Conservation (phyloP, 208 protist species). For the Trypanosoma lewisi region DNA sequence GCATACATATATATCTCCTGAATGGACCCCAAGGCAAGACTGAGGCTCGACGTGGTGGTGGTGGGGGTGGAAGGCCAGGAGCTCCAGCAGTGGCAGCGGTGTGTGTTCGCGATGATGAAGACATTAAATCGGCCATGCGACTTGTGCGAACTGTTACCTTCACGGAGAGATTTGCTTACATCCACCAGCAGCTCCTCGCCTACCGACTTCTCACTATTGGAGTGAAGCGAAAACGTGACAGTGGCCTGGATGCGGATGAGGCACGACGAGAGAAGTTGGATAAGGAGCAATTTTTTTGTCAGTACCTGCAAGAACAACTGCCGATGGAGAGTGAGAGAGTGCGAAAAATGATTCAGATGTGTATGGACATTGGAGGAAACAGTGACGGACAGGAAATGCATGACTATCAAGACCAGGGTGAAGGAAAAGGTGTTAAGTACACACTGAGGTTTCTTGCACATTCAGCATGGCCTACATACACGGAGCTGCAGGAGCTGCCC, state of each 20-base stretch:
- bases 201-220: conserved; percentile 35
- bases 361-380: conserved; percentile 5
- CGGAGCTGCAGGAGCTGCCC: neutral
- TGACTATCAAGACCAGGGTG: neutral
- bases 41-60: neutral
- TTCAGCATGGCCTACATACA: conserved; percentile 19
- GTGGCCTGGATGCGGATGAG: neutral
- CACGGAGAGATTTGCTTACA: conserved; percentile 28
- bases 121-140: conserved; percentile 36
- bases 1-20: conserved; percentile 13
- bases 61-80: neutral
- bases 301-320: conserved; percentile 27
- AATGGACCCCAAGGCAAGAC: neutral
- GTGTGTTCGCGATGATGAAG: conserved; percentile 18
- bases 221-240: conserved; percentile 8
- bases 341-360: conserved; percentile 25
- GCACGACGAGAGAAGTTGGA: conserved; percentile 15
- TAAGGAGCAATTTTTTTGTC: conserved; percentile 29
- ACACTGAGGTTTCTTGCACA: conserved; percentile 8
- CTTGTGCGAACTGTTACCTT: conserved; percentile 31
- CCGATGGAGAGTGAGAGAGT: conserved; percentile 29
- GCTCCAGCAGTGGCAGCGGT: neutral
- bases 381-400: conserved; percentile 1
- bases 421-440: neutral
- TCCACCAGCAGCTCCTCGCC: conserved; percentile 32